Conservation (phyloP, 176 grass and related monocot genomes). For the Paspalum notatum region DNA sequence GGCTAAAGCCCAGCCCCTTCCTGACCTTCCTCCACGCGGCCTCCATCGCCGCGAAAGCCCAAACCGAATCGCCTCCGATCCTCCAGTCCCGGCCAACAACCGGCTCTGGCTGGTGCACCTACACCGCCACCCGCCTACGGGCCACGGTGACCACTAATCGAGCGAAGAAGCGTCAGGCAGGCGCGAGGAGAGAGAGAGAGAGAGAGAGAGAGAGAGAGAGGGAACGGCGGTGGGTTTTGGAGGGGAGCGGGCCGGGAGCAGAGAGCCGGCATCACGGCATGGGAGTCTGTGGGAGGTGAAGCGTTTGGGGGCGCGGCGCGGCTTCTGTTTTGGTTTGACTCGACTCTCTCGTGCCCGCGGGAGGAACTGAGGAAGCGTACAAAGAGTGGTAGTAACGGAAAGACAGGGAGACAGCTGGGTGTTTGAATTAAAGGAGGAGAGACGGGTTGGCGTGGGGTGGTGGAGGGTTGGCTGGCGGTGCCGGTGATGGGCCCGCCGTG, state of each 20-base stretch:
- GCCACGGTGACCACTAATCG: neutral
- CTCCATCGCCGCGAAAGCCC: conserved; percentile 54
- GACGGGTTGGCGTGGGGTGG: neutral
- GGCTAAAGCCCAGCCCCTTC: conserved; percentile 57
- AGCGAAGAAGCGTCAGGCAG: no score
- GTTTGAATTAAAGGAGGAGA: conserved; percentile 45
- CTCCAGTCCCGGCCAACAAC: neutral
- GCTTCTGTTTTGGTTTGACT: conserved; percentile 43
- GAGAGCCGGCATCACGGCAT: neutral
- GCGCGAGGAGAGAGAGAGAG: neutral
- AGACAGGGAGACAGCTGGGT: conserved; percentile 18
- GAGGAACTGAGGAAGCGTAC: conserved; percentile 10
- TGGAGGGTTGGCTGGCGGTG: neutral
- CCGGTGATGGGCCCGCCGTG: conserved; percentile 1
- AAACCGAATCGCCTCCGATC: neutral
- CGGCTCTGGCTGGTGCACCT: neutral
- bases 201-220: neutral
- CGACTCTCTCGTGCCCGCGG: neutral
- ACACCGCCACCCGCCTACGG: neutral
- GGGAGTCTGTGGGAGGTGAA: neutral
- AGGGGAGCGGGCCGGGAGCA: conserved; percentile 1
- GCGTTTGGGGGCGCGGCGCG: conserved; percentile 33
- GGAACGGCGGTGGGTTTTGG: conserved; percentile 10
- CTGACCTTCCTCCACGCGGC: conserved; percentile 77
- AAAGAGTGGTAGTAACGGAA: conserved; percentile 3